phyloP scores from a whole-genome alignment of 2,329 filamentous ascomycete genomes.

The Drechmeria coniospora region DNA sequence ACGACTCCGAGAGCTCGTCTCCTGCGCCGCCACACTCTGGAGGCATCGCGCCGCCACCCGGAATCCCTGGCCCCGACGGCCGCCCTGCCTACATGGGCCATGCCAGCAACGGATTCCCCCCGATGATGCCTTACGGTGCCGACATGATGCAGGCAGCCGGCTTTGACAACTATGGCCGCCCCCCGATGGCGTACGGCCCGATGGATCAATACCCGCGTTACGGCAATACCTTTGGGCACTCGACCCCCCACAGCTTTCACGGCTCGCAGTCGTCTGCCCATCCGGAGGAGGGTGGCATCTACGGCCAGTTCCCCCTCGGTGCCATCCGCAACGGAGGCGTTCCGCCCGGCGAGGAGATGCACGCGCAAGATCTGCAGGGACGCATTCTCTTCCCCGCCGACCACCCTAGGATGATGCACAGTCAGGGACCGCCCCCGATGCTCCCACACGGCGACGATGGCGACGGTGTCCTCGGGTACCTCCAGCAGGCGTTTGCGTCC shows the following conservation, averaged over 20 bases:
- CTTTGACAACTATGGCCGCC: conserved; percentile 23
- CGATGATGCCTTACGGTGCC: conserved; percentile 19
- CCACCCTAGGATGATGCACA: conserved; percentile 18
- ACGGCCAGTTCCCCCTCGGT: conserved; percentile 22
- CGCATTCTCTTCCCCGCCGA: conserved; percentile 17
- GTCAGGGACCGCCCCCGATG: conserved; percentile 13
- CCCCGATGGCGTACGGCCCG: conserved; percentile 18
- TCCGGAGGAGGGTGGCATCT: conserved; percentile 27
- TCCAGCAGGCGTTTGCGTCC: conserved; percentile 20
- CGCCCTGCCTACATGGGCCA: conserved; percentile 18
- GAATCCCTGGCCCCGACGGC: conserved; percentile 20
- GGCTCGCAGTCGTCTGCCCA: conserved; percentile 42
- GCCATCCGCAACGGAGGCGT: conserved; percentile 22
- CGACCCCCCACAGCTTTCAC: conserved; percentile 45
- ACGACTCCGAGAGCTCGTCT: conserved; percentile 41
- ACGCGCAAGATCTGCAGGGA: conserved; percentile 12
- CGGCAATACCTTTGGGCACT: conserved; percentile 31
- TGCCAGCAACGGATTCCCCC: conserved; percentile 20
- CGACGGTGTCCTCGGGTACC: conserved; percentile 23
- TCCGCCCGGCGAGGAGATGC: conserved; percentile 15
- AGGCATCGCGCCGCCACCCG: conserved; percentile 33
- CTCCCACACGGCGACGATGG: conserved; percentile 13
- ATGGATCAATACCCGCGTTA: conserved; percentile 18
- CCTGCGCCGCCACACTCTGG: conserved; percentile 35
- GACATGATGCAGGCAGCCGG: conserved; percentile 18